Conservation (phyloP, 2,329 filamentous ascomycete species). For the Monascus ruber region DNA sequence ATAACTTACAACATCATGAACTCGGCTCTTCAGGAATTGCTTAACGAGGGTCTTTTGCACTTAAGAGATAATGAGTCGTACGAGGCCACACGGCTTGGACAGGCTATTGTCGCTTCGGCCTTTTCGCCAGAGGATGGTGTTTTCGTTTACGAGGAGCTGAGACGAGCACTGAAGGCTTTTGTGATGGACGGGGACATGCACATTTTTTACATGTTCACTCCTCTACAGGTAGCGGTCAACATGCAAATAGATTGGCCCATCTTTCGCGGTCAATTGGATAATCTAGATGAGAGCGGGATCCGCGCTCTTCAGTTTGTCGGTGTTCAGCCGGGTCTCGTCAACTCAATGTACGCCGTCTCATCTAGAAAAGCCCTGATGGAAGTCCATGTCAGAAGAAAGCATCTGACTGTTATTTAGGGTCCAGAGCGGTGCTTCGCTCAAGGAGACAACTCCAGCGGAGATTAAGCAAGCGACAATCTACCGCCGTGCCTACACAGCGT, state of each 20-base stretch:
- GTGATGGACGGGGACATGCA: conserved; percentile 77
- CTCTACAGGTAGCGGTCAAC: conserved; percentile 43
- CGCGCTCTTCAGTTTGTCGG: conserved; percentile 58
- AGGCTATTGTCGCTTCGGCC: conserved; percentile 60
- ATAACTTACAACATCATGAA: conserved; percentile 45
- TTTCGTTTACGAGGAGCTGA: conserved; percentile 60
- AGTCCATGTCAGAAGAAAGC: background rate
- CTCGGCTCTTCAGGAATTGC: conserved; percentile 49
- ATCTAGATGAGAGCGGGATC: conserved; percentile 58
- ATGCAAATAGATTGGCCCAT: conserved; percentile 58
- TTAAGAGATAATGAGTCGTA: conserved; percentile 42
- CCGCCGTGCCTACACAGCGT: conserved; percentile 60
- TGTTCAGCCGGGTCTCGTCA: conserved; percentile 55
- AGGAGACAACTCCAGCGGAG: conserved; percentile 51
- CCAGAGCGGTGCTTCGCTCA: conserved; percentile 50
- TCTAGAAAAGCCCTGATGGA: too few species aligned
- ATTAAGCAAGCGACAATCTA: conserved; percentile 53
- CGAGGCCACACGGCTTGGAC: conserved; percentile 53
- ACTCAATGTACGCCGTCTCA: conserved; percentile 46
- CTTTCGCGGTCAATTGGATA: conserved; percentile 60
- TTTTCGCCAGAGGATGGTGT: conserved; percentile 64
- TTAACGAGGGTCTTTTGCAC: conserved; percentile 44
- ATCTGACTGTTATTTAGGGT: conserved; percentile 39
- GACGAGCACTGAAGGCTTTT: conserved; percentile 56
- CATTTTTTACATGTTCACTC: conserved; percentile 65